phyloP scores from a whole-genome alignment of 495 filamentous ascomycete genomes.

The Penicillium manginii region DNA sequence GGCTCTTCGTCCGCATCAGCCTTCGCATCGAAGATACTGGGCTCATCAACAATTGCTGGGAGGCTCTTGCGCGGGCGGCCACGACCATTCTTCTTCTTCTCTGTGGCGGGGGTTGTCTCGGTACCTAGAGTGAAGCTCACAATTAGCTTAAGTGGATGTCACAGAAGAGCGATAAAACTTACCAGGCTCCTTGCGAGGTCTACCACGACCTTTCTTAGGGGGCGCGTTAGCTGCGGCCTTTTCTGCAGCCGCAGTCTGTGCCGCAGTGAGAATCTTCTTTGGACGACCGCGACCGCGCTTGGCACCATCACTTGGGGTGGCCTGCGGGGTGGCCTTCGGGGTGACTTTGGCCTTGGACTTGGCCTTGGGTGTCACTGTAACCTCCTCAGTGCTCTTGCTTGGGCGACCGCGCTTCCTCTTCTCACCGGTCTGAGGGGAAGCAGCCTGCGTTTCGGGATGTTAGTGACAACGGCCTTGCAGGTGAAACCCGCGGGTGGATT shows the following conservation, averaged over 20 bases:
- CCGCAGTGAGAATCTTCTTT: conserved; percentile 21
- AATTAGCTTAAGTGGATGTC: background rate
- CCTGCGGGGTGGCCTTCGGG: background rate
- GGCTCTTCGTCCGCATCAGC: conserved; percentile 11
- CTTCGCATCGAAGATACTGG: conserved; percentile 15
- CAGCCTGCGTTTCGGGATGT: conserved; percentile 10
- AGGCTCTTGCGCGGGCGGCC: conserved; percentile 34
- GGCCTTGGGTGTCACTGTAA: conserved; percentile 22
- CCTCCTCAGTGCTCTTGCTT: conserved; percentile 37
- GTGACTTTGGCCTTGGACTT: too few relatives aligned
- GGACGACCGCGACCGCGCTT: conserved; percentile 48
- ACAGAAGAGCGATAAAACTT: background rate
- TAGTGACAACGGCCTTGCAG: background rate
- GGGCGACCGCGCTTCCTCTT: conserved; percentile 46
- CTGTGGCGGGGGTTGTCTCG: conserved; percentile 8
- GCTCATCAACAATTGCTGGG: conserved; percentile 19
- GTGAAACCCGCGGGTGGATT: conserved; percentile 13
- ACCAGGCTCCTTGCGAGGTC: conserved; percentile 37
- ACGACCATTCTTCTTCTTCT: conserved; percentile 26
- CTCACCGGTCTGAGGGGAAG: conserved; percentile 35
- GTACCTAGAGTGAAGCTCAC: conserved; percentile 4
- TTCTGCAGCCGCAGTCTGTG: conserved; percentile 13
- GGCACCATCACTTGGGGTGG: conserved; percentile 23
- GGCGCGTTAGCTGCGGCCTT: conserved; percentile 5
- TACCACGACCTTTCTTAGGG: conserved; percentile 29